A percentile compares a stretch with the other conserved stretches of the same genome.
phyloP scores from a whole-genome alignment of 371 early-diverging fungal genomes.

The Syncephalastrum monosporum region DNA sequence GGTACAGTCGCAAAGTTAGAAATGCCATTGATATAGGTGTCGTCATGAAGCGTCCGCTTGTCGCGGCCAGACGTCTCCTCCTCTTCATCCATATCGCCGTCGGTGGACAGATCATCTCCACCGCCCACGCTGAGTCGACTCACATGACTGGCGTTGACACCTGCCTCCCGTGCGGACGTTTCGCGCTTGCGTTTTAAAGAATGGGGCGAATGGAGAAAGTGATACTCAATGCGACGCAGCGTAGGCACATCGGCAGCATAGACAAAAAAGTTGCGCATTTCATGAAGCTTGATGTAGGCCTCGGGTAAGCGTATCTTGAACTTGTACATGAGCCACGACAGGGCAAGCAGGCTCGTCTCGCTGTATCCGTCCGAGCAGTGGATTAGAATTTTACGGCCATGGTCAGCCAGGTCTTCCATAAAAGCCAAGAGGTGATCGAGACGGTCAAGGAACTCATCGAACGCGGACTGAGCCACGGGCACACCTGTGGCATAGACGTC shows the following conservation, averaged over 20 bases:
- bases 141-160: not conserved
- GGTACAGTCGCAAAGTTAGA: conserved; percentile 18
- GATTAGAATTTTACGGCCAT: conserved; percentile 46
- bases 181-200: conserved; percentile 18
- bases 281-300: conserved; percentile 59
- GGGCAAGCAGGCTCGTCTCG: conserved; percentile 51
- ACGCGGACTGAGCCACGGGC: conserved; percentile 15
- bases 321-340: conserved; percentile 58
- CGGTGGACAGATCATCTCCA: not conserved
- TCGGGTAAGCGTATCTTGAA: conserved; percentile 48
- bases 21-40: conserved; percentile 28
- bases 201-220: conserved; percentile 1
- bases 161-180: not conserved
- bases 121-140: conserved; percentile 3
- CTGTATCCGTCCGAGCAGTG: conserved; percentile 69
- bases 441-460: conserved; percentile 27
- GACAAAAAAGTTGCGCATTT: conserved; percentile 61
- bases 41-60: conserved; percentile 20
- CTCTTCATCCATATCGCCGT: conserved; percentile 9
- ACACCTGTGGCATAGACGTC: conserved; percentile 42
- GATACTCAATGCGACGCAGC: conserved; percentile 33
- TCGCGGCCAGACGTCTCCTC: conserved; percentile 1
- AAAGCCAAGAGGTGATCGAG: conserved; percentile 35
- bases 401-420: conserved; percentile 36
- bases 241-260: conserved; percentile 53